Percentiles rank a stretch among this genome's conserved stretches.
Evolutionary conservation across 1,284 basidiomycete species (phyloP).

Genomic region (Sphagnurus paluster): DNA sequence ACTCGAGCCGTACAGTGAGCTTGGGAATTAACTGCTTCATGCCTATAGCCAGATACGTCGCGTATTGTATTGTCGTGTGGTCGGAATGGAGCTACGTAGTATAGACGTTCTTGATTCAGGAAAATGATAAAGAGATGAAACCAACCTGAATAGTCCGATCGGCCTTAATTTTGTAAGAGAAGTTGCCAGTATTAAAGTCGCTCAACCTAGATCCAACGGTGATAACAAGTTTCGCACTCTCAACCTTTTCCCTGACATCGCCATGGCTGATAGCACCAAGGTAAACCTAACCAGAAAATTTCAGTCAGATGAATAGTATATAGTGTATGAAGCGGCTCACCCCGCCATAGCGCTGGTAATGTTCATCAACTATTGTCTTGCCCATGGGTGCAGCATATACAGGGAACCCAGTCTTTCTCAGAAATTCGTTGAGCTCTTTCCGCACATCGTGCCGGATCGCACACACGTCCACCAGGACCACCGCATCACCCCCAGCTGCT

Average conservation of each 20-base stretch:
- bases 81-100: constrained; percentile 76
- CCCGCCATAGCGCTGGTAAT: constrained; percentile 85
- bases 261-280: constrained; percentile 79
- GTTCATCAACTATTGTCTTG: constrained; percentile 81
- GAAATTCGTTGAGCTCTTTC: constrained; percentile 67
- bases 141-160: constrained; percentile 54
- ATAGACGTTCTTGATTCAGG: constrained; percentile 12
- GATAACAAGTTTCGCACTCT: constrained; percentile 82
- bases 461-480: constrained; percentile 90
- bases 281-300: constrained; percentile 59
- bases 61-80: constrained; percentile 69
- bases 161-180: constrained; percentile 70
- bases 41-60: constrained; percentile 60
- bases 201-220: constrained; percentile 80
- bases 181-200: constrained; percentile 92
- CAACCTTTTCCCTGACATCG: constrained; percentile 74
- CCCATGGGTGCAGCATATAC: constrained; percentile 89
- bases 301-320: neutral
- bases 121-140: neutral
- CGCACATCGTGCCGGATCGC: constrained; percentile 78
- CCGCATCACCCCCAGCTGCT: constrained; percentile 61
- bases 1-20: constrained; percentile 55
- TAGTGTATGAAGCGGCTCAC: constrained; percentile 35
- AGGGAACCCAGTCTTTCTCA: constrained; percentile 72
- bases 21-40: constrained; percentile 76